Conservation (phyloP, 306 rosid species). For the Trichosanthes cucumerina region DNA sequence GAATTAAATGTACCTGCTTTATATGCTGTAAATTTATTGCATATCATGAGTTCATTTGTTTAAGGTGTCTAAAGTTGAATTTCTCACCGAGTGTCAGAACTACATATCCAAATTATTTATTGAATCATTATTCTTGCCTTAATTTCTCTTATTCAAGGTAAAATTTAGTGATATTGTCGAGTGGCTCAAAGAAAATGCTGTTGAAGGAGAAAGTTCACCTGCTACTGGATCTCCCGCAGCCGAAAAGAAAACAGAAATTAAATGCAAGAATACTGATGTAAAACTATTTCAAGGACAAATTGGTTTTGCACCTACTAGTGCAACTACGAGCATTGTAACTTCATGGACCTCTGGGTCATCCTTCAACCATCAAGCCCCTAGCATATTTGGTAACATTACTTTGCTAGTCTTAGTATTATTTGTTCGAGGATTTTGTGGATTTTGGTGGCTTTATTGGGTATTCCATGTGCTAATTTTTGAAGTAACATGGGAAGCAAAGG, state of each 20-base stretch:
- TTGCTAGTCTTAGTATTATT: background rate
- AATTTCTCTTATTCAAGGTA: slow-evolving; percentile 49
- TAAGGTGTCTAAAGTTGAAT: background rate
- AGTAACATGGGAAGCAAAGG: background rate
- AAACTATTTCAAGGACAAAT: slow-evolving; percentile 38
- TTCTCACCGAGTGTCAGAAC: background rate
- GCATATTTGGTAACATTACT: slow-evolving; percentile 46
- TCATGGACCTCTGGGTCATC: slow-evolving; percentile 57
- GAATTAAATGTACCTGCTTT: background rate
- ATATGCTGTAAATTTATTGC: background rate
- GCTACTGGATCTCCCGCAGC: slow-evolving; percentile 22
- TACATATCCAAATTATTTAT: slow-evolving; percentile 2
- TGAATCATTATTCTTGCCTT: background rate
- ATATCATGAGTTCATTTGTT: background rate
- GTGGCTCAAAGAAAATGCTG: slow-evolving; percentile 78
- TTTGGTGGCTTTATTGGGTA: background rate
- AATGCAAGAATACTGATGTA: slow-evolving; percentile 28
- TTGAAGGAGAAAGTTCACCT: slow-evolving; percentile 38
- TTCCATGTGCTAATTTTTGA: background rate
- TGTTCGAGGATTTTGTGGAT: background rate
- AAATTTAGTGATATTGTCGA: slow-evolving; percentile 79
- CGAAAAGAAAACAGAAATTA: slow-evolving; percentile 38
- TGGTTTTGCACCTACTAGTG: slow-evolving; percentile 30
- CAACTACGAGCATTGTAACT: slow-evolving; percentile 23
- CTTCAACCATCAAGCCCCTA: slow-evolving; percentile 23